Conservation (phyloP, 2,329 filamentous ascomycete genomes). For the Xylariaceae sp. region DNA sequence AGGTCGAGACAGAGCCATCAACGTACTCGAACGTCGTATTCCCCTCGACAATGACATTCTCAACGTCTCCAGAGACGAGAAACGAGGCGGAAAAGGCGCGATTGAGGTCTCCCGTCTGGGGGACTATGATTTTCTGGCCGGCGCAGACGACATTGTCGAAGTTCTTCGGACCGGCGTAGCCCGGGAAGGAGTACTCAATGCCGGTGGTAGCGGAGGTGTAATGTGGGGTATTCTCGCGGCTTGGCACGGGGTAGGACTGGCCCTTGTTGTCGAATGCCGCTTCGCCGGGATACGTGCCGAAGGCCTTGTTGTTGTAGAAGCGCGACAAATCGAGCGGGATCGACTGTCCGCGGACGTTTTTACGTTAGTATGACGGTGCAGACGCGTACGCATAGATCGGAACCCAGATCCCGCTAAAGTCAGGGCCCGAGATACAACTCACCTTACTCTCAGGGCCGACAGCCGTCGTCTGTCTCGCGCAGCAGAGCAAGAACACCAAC, state of each 20-base stretch:
- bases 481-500: neutral
- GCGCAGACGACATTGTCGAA: conserved; percentile 42
- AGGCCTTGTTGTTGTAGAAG: conserved; percentile 45
- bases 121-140: conserved; percentile 36
- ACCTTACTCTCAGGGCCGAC: neutral
- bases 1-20: conserved; percentile 36
- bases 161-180: conserved; percentile 34
- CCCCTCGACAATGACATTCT: conserved; percentile 35
- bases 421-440: neutral
- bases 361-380: neutral
- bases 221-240: conserved; percentile 27
- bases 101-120: conserved; percentile 11
- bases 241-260: conserved; percentile 38
- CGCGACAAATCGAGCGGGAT: conserved; percentile 31
- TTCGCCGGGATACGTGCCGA: conserved; percentile 41
- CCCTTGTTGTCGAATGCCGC: conserved; percentile 40
- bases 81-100: conserved; percentile 40
- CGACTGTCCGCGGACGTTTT: too few species aligned
- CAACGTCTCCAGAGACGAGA: conserved; percentile 39
- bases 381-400: too few species aligned
- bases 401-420: too few species aligned
- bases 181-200: conserved; percentile 38
- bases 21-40: conserved; percentile 40
- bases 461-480: neutral
- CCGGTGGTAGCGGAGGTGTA: conserved; percentile 40